phyloP scores from a whole-genome alignment of 805 yeast species.

The Candida manassasensis region DNA sequence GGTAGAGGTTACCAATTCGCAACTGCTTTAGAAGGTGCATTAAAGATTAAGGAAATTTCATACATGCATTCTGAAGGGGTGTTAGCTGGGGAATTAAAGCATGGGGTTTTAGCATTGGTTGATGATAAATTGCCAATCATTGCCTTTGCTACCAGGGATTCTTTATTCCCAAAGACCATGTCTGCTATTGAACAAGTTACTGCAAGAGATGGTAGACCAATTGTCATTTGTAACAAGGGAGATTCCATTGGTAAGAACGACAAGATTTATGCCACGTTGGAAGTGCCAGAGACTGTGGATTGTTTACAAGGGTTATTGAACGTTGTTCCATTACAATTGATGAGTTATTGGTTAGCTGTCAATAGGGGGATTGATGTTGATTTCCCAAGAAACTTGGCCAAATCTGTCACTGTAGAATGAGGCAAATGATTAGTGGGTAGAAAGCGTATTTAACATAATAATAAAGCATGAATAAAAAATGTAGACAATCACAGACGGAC shows the following conservation, averaged over 20 bases:
- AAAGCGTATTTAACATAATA: too few species aligned
- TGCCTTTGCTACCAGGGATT: slow-evolving; percentile 94
- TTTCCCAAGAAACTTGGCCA: slow-evolving; percentile 97
- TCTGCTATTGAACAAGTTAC: slow-evolving; percentile 94
- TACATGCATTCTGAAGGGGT: slow-evolving; percentile 99
- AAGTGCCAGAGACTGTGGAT: slow-evolving; percentile 94
- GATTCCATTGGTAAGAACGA: slow-evolving; percentile 58
- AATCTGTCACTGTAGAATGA: slow-evolving; percentile 94
- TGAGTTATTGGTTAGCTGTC: slow-evolving; percentile 96
- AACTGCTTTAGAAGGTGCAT: slow-evolving; percentile 96
- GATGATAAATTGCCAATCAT: slow-evolving; percentile 92
- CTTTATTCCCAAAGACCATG: slow-evolving; percentile 92
- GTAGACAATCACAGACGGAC: too few species aligned
- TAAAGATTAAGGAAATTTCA: slow-evolving; percentile 95
- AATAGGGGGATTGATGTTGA: slow-evolving; percentile 95
- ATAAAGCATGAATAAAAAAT: too few species aligned
- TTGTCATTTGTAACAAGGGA: slow-evolving; percentile 81
- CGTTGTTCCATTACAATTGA: slow-evolving; percentile 90
- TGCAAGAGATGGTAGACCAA: slow-evolving; percentile 97
- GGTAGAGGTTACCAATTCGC: slow-evolving; percentile 99
- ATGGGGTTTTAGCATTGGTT: slow-evolving; percentile 95
- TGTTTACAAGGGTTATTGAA: slow-evolving; percentile 95
- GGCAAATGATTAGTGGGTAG: too few species aligned
- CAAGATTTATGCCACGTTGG: slow-evolving; percentile 64
- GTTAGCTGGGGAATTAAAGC: slow-evolving; percentile 97